Percentiles rank a stretch among this genome's conserved stretches.
Evolutionary conservation across 2,329 filamentous ascomycete genomes (phyloP).

Genomic region (Pseudogymnoascus sp.): DNA sequence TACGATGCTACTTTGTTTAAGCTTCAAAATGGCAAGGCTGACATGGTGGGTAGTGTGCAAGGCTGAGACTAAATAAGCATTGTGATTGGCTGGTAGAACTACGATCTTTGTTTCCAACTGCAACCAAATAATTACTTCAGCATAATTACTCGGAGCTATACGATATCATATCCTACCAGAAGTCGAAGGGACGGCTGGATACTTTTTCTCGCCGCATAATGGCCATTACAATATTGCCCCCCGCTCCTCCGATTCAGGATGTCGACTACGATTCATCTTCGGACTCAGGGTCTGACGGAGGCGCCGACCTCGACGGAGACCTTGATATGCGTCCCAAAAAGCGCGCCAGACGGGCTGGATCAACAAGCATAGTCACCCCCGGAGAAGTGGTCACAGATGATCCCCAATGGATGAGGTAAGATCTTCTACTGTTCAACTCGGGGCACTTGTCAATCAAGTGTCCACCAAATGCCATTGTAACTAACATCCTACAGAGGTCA

Average conservation of each 20-base stretch:
- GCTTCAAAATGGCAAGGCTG: background rate
- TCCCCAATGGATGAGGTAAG: slow-evolving; percentile 86
- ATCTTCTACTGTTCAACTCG: background rate
- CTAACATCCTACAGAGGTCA: slow-evolving; percentile 56
- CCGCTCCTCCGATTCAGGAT: slow-evolving; percentile 22
- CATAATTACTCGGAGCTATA: slow-evolving; percentile 1
- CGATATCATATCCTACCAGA: background rate
- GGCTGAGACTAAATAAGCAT: background rate
- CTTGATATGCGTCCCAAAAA: slow-evolving; percentile 38
- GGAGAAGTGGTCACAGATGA: slow-evolving; percentile 83
- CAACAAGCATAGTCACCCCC: slow-evolving; percentile 65
- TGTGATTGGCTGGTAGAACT: background rate
- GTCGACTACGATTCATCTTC: slow-evolving; percentile 16
- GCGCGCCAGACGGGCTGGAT: slow-evolving; percentile 30
- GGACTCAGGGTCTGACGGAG: slow-evolving; percentile 24
- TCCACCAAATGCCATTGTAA: background rate
- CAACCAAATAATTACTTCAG: slow-evolving; percentile 4
- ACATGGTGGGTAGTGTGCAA: background rate
- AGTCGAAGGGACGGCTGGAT: background rate
- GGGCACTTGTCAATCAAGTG: background rate
- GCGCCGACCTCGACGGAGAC: slow-evolving; percentile 27
- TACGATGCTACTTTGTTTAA: background rate
- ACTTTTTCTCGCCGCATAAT: slow-evolving; percentile 18
- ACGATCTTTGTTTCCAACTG: background rate
- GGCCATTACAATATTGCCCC: slow-evolving; percentile 30